phyloP scores from a whole-genome alignment of 2,329 filamentous ascomycete species.

The Colletotrichum costaricense region DNA sequence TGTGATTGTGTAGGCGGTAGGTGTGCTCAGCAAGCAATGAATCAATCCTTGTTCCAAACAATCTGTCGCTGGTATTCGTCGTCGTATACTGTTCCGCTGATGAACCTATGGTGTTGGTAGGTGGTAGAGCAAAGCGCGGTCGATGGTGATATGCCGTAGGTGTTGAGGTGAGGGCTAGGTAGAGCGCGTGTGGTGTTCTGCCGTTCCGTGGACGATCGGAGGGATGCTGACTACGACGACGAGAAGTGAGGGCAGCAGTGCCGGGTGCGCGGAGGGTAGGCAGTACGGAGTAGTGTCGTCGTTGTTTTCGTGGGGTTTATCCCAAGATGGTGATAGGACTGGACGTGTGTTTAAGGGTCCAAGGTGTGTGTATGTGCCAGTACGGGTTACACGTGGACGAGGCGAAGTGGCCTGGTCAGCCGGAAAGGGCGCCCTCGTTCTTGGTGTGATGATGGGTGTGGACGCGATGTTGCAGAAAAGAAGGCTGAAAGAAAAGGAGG shows the following conservation, averaged over 20 bases:
- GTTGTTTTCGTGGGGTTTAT: constrained; percentile 12
- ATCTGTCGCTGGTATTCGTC: constrained; percentile 29
- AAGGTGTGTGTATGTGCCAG: not conserved
- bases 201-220: not conserved
- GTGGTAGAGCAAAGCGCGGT: constrained; percentile 13
- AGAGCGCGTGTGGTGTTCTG: constrained; percentile 15
- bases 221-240: constrained; percentile 8
- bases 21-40: constrained; percentile 19
- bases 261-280: not conserved
- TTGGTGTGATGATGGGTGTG: constrained; percentile 14
- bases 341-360: constrained; percentile 9
- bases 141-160: constrained; percentile 16
- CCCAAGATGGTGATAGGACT: constrained; percentile 12
- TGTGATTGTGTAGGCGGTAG: not conserved
- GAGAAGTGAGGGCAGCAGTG: constrained; percentile 13
- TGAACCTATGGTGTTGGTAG: not conserved
- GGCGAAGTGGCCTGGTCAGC: constrained; percentile 31
- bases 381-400: constrained; percentile 29
- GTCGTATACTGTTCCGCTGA: constrained; percentile 33
- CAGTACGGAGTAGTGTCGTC: constrained; percentile 15
- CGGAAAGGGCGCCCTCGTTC: constrained; percentile 32
- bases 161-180: constrained; percentile 2
- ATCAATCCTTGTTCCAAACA: constrained; percentile 24
- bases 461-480: constrained; percentile 29
- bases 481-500: constrained; percentile 20